phyloP scores from a whole-genome alignment of 2,329 filamentous ascomycete genomes.

The Scedosporium minutisporum region DNA sequence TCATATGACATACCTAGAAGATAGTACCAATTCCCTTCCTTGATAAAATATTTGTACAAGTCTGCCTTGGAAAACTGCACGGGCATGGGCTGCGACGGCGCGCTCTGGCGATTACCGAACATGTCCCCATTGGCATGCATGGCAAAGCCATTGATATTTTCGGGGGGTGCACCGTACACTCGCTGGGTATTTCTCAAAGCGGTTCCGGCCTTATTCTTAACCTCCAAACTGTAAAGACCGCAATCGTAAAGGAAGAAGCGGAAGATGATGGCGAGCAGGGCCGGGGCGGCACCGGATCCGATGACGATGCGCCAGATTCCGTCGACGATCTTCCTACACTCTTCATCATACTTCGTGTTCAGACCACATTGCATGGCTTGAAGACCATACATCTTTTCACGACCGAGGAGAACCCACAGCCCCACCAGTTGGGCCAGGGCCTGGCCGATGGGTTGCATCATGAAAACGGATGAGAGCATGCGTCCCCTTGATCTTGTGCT shows the following conservation, averaged over 20 bases:
- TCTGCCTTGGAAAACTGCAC: constrained; percentile 39
- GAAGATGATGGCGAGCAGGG: constrained; percentile 53
- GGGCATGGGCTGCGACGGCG: constrained; percentile 24
- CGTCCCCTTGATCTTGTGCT: constrained; percentile 54
- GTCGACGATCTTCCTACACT: constrained; percentile 41
- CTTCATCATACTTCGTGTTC: constrained; percentile 30
- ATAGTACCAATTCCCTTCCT: constrained; percentile 36
- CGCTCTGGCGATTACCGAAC: constrained; percentile 9
- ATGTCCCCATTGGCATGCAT: constrained; percentile 19
- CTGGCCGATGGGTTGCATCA: constrained; percentile 61
- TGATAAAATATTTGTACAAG: constrained; percentile 40
- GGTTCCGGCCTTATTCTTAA: constrained; percentile 49
- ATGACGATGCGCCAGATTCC: constrained; percentile 59
- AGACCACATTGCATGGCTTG: constrained; percentile 38
- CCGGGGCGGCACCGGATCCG: constrained; percentile 54
- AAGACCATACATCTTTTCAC: constrained; percentile 30
- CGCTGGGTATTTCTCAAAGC: constrained; percentile 51
- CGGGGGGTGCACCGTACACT: constrained; percentile 38
- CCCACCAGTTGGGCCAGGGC: constrained; percentile 54
- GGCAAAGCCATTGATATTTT: constrained; percentile 11
- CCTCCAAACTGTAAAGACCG: constrained; percentile 55
- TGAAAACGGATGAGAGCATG: constrained; percentile 59
- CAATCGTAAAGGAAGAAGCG: constrained; percentile 59
- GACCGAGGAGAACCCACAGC: constrained; percentile 39
- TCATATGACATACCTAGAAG: constrained; percentile 21